Conservation (phyloP, 257 asterid species). For the Leonotis leonurus region DNA sequence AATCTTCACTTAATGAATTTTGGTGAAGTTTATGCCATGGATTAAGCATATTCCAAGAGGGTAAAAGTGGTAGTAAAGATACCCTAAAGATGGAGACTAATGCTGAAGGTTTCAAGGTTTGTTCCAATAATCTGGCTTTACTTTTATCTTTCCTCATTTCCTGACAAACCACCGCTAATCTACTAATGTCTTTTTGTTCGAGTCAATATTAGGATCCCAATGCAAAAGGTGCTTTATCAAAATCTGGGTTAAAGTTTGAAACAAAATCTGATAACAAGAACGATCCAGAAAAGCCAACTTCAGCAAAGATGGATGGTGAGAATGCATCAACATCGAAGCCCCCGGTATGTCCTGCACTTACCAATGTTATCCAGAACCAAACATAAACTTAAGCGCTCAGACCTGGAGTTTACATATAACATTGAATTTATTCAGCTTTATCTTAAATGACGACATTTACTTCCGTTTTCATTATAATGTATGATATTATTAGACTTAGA, state of each 20-base stretch:
- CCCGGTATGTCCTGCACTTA: conserved; percentile 40
- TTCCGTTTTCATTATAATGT: neutral
- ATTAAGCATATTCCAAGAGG: conserved; percentile 75
- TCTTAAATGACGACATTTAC: neutral
- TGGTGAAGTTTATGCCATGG: conserved; percentile 82
- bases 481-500: neutral
- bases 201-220: conserved; percentile 34
- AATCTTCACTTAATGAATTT: neutral
- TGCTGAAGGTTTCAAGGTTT: conserved; percentile 69
- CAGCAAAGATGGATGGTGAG: conserved; percentile 57
- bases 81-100: conserved; percentile 67
- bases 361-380: neutral
- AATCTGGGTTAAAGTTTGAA: conserved; percentile 48
- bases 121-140: conserved; percentile 14
- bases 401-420: neutral
- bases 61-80: conserved; percentile 55
- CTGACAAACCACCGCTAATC: neutral
- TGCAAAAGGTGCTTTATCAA: conserved; percentile 31
- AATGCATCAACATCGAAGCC: conserved; percentile 41
- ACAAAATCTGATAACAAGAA: conserved; percentile 41
- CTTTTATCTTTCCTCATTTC: neutral
- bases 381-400: neutral
- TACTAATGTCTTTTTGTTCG: conserved; percentile 6
- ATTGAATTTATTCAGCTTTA: neutral
- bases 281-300: conserved; percentile 52